Conservation (phyloP, 164 flowering plant genomes). For the Platanus orientalis region DNA sequence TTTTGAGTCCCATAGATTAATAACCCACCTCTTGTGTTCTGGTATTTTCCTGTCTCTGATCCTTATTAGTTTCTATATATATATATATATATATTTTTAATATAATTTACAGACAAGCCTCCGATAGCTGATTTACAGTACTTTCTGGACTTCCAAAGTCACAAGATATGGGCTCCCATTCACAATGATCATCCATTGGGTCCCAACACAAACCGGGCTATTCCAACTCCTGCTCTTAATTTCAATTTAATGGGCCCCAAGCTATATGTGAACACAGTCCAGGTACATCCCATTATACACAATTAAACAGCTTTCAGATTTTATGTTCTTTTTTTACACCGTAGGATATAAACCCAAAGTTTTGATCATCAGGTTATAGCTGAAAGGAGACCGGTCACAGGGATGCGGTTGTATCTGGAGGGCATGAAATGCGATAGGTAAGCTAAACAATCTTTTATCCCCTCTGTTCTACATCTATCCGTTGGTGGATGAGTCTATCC, state of each 20-base stretch:
- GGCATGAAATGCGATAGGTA: slow-evolving; percentile 73
- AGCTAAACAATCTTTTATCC: too few relatives aligned
- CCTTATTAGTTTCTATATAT: too few relatives aligned
- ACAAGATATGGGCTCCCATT: slow-evolving; percentile 71
- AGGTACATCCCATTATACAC: slow-evolving; percentile 30
- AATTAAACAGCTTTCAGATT: not conserved
- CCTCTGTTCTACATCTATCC: too few relatives aligned
- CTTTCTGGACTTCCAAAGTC: slow-evolving; percentile 66
- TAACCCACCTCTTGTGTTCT: too few relatives aligned
- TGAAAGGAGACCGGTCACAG: slow-evolving; percentile 64
- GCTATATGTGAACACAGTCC: slow-evolving; percentile 56
- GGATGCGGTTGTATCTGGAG: slow-evolving; percentile 74
- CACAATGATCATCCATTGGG: slow-evolving; percentile 63
- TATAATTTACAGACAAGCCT: slow-evolving; percentile 72
- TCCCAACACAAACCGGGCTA: slow-evolving; percentile 32
- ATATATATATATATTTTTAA: not conserved
- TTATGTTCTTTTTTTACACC: not conserved
- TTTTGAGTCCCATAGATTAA: too few relatives aligned
- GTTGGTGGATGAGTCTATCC: too few relatives aligned
- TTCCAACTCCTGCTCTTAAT: slow-evolving; percentile 39
- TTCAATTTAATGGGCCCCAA: slow-evolving; percentile 71
- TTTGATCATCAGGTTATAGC: slow-evolving; percentile 41
- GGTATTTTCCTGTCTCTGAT: too few relatives aligned
- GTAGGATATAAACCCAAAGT: not conserved
- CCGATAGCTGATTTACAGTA: slow-evolving; percentile 56